phyloP scores from a whole-genome alignment of 1,284 basidiomycete genomes.

The Cerioporus squamosus region DNA sequence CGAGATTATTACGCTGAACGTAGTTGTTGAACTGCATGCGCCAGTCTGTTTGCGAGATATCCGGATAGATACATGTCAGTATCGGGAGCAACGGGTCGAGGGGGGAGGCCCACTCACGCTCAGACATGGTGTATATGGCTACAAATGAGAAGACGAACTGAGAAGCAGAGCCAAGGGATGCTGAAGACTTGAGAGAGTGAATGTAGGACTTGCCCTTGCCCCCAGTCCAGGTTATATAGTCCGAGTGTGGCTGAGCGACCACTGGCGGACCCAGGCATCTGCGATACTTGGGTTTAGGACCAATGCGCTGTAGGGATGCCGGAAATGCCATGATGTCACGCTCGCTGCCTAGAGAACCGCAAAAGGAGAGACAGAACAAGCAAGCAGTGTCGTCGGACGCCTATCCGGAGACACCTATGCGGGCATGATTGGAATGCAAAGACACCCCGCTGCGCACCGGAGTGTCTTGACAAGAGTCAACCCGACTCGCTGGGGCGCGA shows the following conservation, averaged over 20 bases:
- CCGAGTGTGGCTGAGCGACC: slow-evolving; percentile 5
- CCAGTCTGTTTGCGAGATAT: slow-evolving; percentile 14
- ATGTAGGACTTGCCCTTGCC: background rate
- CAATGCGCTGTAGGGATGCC: slow-evolving; percentile 12
- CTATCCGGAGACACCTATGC: slow-evolving; percentile 19
- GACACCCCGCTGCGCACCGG: slow-evolving; percentile 11
- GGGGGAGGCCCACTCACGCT: slow-evolving; percentile 5
- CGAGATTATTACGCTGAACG: slow-evolving; percentile 3
- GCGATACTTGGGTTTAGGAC: slow-evolving; percentile 17
- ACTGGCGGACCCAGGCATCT: slow-evolving; percentile 11
- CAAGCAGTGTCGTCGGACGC: slow-evolving; percentile 12
- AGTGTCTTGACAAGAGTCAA: slow-evolving; percentile 13
- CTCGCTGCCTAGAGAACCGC: background rate
- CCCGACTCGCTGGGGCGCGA: slow-evolving; percentile 3
- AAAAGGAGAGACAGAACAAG: slow-evolving; percentile 8
- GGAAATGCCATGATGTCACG: slow-evolving; percentile 9
- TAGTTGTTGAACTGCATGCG: slow-evolving; percentile 23
- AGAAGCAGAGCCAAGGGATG: background rate
- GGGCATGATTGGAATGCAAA: slow-evolving; percentile 20
- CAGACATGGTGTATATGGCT: slow-evolving; percentile 7
- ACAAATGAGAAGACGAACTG: background rate
- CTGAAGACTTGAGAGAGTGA: background rate
- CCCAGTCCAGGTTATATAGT: slow-evolving; percentile 5
- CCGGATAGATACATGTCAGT: background rate
- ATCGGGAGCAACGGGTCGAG: background rate